Conservation (phyloP, 2,329 filamentous ascomycete species). For the Epichloe sibirici region DNA sequence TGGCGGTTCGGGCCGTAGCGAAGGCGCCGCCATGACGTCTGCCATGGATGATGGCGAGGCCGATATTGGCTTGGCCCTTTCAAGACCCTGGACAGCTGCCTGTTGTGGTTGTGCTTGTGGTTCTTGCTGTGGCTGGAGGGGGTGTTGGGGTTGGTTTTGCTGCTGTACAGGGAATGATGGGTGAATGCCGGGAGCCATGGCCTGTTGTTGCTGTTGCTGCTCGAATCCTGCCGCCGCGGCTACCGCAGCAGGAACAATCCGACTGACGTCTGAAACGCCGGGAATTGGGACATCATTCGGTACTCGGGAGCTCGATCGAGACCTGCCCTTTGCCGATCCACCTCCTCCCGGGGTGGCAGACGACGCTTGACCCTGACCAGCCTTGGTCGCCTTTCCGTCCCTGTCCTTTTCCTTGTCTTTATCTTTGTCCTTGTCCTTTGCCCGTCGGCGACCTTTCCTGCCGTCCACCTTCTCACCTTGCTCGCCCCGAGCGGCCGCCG, state of each 20-base stretch:
- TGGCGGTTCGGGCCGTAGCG: constrained; percentile 41
- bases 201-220: constrained; percentile 17
- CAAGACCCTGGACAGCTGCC: constrained; percentile 15
- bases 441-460: constrained; percentile 25
- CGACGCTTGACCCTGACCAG: constrained; percentile 26
- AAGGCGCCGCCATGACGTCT: constrained; percentile 45
- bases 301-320: constrained; percentile 40
- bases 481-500: constrained; percentile 27
- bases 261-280: not conserved
- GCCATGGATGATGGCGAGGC: constrained; percentile 26
- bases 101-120: constrained; percentile 9
- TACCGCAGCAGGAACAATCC: not conserved
- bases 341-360: constrained; percentile 28
- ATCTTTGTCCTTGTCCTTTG: constrained; percentile 25
- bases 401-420: constrained; percentile 19
- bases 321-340: constrained; percentile 32
- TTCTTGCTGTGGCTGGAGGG: constrained; percentile 8
- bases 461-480: constrained; percentile 33
- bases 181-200: constrained; percentile 18
- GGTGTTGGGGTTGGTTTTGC: not conserved
- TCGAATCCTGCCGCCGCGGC: constrained; percentile 26
- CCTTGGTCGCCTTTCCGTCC: constrained; percentile 26
- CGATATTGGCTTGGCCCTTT: constrained; percentile 23
- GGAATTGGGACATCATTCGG: constrained; percentile 23
- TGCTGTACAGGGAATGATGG: constrained; percentile 22